Conservation (phyloP, 2,329 filamentous ascomycete species). For the Colletotrichum sp. region DNA sequence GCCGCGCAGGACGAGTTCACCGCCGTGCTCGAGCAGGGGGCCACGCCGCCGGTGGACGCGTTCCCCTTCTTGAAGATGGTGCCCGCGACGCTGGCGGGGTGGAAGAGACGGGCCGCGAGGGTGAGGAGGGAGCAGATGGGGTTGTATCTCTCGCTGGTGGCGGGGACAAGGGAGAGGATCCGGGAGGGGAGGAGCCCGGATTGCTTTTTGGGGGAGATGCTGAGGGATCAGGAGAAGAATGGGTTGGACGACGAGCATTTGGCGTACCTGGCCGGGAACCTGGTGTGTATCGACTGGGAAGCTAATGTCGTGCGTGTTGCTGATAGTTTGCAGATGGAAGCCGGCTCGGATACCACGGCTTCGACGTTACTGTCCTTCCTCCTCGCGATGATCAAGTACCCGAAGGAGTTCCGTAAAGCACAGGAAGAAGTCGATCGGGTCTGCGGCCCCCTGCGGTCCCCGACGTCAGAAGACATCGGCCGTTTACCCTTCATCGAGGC, state of each 20-base stretch:
- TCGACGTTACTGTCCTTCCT: slow-evolving; percentile 17
- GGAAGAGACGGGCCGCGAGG: neutral
- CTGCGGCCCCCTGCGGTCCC: slow-evolving; percentile 29
- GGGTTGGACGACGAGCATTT: slow-evolving; percentile 24
- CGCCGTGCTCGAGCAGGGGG: slow-evolving; percentile 28
- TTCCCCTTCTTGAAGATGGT: slow-evolving; percentile 23
- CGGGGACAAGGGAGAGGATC: neutral
- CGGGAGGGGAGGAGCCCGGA: neutral
- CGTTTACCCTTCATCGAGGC: slow-evolving; percentile 27
- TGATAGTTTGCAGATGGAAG: slow-evolving; percentile 24
- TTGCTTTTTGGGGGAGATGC: neutral
- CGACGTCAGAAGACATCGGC: slow-evolving; percentile 27
- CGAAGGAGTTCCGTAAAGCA: slow-evolving; percentile 25
- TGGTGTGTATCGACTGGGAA: too few species aligned
- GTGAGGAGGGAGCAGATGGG: neutral
- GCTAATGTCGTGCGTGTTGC: too few species aligned
- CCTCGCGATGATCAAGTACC: slow-evolving; percentile 29
- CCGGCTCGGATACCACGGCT: slow-evolving; percentile 29
- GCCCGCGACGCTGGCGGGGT: neutral
- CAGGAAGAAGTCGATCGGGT: slow-evolving; percentile 30
- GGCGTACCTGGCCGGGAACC: slow-evolving; percentile 20
- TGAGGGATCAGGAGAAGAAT: slow-evolving; percentile 5
- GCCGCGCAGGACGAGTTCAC: slow-evolving; percentile 26
- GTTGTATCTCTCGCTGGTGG: neutral
- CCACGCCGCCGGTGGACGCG: slow-evolving; percentile 28